These are phyloP conservation scores for Salix dunnii DNA, from an alignment of 345 rosid genomes.

Conservation along the genomic window DNA sequence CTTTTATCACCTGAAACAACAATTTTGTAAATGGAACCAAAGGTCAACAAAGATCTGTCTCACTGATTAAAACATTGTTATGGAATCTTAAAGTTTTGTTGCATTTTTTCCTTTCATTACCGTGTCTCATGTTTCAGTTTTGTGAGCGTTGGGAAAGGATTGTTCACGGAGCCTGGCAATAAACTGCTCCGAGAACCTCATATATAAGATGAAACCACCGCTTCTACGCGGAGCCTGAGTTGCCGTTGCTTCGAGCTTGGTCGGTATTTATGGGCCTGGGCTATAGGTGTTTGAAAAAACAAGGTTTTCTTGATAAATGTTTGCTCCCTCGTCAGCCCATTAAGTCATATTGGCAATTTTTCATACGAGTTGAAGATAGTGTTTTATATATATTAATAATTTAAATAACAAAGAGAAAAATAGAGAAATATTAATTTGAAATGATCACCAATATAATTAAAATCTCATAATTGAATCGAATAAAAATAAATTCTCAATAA, in stretches of 20 bases:
- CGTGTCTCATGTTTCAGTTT: background rate
- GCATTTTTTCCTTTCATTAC: background rate
- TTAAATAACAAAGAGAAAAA: too few relatives aligned
- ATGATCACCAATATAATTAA: too few relatives aligned
- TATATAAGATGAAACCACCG: background rate
- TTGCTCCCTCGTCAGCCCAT: background rate
- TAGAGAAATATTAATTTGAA: too few relatives aligned
- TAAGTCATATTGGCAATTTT: too few relatives aligned
- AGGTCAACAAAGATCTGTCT: background rate
- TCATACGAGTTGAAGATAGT: too few relatives aligned
- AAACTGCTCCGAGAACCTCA: background rate
- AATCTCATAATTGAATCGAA: too few relatives aligned
- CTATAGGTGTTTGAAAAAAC: background rate
- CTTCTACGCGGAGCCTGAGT: background rate
- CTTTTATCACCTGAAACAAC: background rate
- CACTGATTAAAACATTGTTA: background rate
- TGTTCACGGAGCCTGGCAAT: background rate
- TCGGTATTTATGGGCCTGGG: background rate
- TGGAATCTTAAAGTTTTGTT: background rate
- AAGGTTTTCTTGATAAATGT: background rate
- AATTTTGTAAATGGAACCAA: background rate
- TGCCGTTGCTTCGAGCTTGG: background rate
- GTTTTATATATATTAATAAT: too few relatives aligned
- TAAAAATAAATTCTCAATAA: too few relatives aligned
- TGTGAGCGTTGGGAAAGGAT: background rate